Evolutionary conservation across 2,329 filamentous ascomycete genomes (phyloP).

Genomic region (Trichoderma atrobrunneum): DNA sequence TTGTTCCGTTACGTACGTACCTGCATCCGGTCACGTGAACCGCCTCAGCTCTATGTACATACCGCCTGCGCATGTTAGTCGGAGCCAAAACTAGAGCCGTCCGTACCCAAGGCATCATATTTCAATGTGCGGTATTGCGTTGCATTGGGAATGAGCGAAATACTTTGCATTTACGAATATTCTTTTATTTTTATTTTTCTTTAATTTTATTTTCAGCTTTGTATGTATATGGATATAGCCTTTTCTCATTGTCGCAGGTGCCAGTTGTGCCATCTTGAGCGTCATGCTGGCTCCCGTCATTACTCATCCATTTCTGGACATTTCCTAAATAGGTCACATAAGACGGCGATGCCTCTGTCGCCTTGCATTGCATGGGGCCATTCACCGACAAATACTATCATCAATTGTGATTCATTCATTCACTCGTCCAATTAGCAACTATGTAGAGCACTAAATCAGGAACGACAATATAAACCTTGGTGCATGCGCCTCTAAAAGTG

Average conservation of each 20-base stretch:
- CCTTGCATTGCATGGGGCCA: background rate
- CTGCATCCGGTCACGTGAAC: slow-evolving; percentile 28
- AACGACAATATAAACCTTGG: background rate
- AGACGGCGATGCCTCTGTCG: background rate
- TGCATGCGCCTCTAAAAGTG: background rate
- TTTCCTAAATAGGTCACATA: background rate
- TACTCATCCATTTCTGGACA: background rate
- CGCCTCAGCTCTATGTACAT: background rate
- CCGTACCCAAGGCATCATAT: background rate
- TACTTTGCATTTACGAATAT: background rate
- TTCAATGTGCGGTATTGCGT: background rate
- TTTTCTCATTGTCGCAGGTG: background rate
- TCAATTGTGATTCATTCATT: background rate
- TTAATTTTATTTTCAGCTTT: background rate
- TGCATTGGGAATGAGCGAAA: background rate
- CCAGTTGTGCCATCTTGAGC: background rate
- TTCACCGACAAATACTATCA: background rate
- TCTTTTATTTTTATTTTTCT: background rate
- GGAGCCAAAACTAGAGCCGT: slow-evolving; percentile 14
- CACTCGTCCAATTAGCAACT: background rate
- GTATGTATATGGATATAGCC: background rate
- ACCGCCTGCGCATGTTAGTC: background rate
- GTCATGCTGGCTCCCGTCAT: background rate
- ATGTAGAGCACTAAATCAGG: background rate
- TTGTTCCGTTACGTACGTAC: slow-evolving; percentile 27